Conservation (phyloP, 192 early-diverging fungal genomes). For the Ambispora gerdemannii region DNA sequence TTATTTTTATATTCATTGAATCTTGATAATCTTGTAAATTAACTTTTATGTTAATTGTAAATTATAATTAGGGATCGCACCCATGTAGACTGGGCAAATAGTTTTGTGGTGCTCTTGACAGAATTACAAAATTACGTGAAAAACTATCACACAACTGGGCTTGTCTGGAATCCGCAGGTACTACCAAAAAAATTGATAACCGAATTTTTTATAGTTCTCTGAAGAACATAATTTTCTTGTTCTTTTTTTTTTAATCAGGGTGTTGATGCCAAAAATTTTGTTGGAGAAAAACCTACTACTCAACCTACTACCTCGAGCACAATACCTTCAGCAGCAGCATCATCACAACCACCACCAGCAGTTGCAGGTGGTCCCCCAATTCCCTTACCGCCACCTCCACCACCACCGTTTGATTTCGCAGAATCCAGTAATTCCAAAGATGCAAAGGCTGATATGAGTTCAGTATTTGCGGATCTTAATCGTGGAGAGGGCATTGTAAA, state of each 20-base stretch:
- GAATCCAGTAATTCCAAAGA: slow-evolving; percentile 14
- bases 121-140: slow-evolving; percentile 86
- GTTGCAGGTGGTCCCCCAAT: slow-evolving; percentile 43
- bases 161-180: slow-evolving; percentile 86
- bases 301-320: no score
- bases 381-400: slow-evolving; percentile 37
- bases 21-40: no score
- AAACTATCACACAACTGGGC: slow-evolving; percentile 81
- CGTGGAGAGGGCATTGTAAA: slow-evolving; percentile 67
- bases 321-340: slow-evolving; percentile 35
- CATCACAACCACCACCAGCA: slow-evolving; percentile 39
- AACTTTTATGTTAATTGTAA: no score
- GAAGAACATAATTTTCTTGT: not conserved
- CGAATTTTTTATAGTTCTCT: not conserved
- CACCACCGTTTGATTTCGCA: slow-evolving; percentile 33
- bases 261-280: slow-evolving; percentile 44
- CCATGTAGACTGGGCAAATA: slow-evolving; percentile 84
- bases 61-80: slow-evolving; percentile 69
- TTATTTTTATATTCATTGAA: no score
- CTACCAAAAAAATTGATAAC: not conserved
- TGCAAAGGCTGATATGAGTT: slow-evolving; percentile 44
- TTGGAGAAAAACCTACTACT: slow-evolving; percentile 36
- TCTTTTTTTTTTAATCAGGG: slow-evolving; percentile 41
- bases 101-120: slow-evolving; percentile 63
- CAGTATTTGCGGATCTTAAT: slow-evolving; percentile 86